These are phyloP conservation scores for Euphorbia schlechtendalii DNA, from an alignment of 441 rosid genomes.

Conservation along the genomic window DNA sequence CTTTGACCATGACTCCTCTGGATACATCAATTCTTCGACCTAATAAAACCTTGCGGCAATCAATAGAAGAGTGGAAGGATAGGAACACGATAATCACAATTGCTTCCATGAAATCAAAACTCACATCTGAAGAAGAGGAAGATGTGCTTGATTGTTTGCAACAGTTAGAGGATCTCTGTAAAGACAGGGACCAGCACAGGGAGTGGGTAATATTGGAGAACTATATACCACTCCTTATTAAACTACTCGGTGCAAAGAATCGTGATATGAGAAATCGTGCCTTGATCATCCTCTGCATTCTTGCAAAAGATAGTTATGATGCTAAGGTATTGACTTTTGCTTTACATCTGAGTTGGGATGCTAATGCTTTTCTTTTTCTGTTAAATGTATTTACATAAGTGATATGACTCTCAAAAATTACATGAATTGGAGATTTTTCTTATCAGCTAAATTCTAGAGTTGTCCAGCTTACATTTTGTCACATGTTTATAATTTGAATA, in stretches of 20 bases:
- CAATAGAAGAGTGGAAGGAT: conserved; percentile 71
- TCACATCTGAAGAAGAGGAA: conserved; percentile 34
- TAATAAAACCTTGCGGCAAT: conserved; percentile 55
- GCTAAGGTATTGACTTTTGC: conserved; percentile 44
- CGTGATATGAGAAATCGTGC: conserved; percentile 37
- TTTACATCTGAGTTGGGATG: conserved; percentile 5
- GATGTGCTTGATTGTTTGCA: conserved; percentile 41
- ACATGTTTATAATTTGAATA: background rate
- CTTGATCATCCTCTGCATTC: conserved; percentile 38
- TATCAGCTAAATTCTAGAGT: conserved; percentile 6
- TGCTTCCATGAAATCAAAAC: conserved; percentile 49
- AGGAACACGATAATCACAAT: conserved; percentile 59
- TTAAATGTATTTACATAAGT: background rate
- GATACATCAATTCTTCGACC: conserved; percentile 50
- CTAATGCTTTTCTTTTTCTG: background rate
- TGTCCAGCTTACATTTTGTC: background rate
- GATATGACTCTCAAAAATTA: background rate
- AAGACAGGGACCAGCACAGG: conserved; percentile 45
- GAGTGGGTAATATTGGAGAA: conserved; percentile 63
- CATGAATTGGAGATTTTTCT: background rate
- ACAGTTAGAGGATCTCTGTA: conserved; percentile 46
- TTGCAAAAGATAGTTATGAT: conserved; percentile 43
- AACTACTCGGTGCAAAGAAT: conserved; percentile 37
- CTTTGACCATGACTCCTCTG: conserved; percentile 43
- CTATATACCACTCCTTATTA: conserved; percentile 41